Percentiles rank a stretch among this genome's conserved stretches.
phyloP scores from a whole-genome alignment of 176 grass and related monocot species.

The Ensete ventricosum region DNA sequence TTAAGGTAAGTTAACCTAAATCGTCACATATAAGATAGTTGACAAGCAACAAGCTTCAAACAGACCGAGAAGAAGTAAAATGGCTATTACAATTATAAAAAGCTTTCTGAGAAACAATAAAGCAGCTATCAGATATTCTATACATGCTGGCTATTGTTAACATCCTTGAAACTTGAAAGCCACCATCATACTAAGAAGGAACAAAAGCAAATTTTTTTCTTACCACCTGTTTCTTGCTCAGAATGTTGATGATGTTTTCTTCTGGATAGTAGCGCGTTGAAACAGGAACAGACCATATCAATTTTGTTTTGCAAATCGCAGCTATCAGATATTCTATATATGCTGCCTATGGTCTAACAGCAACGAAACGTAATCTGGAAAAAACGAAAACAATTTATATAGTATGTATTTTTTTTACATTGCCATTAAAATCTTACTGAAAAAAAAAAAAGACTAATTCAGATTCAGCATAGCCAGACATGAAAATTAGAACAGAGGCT shows the following conservation, averaged over 20 bases:
- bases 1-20: no score
- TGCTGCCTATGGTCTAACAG: background rate
- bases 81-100: no score
- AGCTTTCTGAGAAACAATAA: no score
- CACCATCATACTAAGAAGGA: background rate
- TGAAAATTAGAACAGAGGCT: background rate
- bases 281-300: conserved; percentile 1
- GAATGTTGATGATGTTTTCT: background rate
- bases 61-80: no score
- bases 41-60: no score
- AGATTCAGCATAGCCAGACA: background rate
- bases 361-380: background rate
- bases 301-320: background rate
- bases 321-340: background rate
- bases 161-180: background rate
- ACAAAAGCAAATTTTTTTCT: background rate
- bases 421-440: no score
- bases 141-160: no score
- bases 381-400: background rate
- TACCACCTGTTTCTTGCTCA: background rate
- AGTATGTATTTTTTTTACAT: background rate
- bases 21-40: no score
- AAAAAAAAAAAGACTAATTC: background rate
- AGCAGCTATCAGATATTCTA: no score
- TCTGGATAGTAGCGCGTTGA: background rate